These are phyloP conservation scores for Colletotrichum limetticola DNA, from an alignment of 2,329 filamentous ascomycete species.

Conservation along the genomic window DNA sequence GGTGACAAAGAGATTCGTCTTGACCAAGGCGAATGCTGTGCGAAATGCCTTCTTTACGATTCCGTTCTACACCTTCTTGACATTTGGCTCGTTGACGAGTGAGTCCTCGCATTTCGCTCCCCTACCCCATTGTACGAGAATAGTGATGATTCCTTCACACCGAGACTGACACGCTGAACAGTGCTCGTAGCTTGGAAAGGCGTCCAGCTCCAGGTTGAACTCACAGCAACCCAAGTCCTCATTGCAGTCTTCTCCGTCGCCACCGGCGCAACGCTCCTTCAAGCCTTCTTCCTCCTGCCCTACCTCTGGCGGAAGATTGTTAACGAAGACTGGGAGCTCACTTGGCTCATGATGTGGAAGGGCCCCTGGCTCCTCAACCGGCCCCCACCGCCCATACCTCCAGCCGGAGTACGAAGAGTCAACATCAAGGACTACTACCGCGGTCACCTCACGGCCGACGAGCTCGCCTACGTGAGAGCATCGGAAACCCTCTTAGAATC, in stretches of 20 bases:
- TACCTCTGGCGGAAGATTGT: conserved; percentile 62
- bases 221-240: conserved; percentile 39
- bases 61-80: conserved; percentile 51
- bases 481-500: conserved; percentile 48
- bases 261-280: conserved; percentile 51
- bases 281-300: conserved; percentile 61
- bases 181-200: conserved; percentile 65
- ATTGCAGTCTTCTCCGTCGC: conserved; percentile 56
- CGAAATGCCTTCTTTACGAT: conserved; percentile 46
- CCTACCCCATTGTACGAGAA: not conserved
- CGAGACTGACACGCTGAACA: conserved; percentile 30
- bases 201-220: conserved; percentile 39
- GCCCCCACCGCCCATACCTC: conserved; percentile 47
- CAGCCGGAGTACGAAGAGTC: conserved; percentile 52
- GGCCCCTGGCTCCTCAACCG: conserved; percentile 59
- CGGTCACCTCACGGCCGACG: conserved; percentile 58
- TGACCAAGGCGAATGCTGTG: conserved; percentile 43
- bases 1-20: conserved; percentile 46
- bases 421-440: conserved; percentile 60
- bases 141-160: not conserved
- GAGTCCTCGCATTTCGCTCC: conserved; percentile 20
- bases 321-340: conserved; percentile 62
- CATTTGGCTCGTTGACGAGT: conserved; percentile 48
- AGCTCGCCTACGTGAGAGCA: conserved; percentile 51
- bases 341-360: conserved; percentile 57